These are phyloP conservation scores for Cadophora gregata DNA, from an alignment of 2,329 filamentous ascomycete species.

Conservation along the genomic window DNA sequence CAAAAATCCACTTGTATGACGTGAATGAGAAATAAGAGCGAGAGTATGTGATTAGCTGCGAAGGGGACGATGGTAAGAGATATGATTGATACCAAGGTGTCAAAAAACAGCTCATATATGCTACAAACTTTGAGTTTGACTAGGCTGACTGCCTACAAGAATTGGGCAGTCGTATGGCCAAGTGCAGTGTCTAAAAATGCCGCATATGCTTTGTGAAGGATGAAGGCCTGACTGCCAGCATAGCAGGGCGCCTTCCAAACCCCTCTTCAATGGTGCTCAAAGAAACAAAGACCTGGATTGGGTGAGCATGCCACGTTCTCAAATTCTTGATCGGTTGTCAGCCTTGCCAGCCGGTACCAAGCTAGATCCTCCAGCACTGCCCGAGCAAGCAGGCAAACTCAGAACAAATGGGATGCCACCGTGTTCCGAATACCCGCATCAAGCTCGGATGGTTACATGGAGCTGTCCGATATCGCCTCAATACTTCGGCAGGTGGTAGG, in stretches of 20 bases:
- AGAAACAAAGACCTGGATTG: neutral
- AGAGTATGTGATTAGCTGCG: neutral
- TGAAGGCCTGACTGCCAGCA: neutral
- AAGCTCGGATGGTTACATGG: neutral
- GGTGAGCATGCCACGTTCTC: neutral
- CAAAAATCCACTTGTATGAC: conserved; percentile 4
- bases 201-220: neutral
- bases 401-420: conserved; percentile 5
- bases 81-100: conserved; percentile 2
- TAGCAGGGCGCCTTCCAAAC: conserved; percentile 6
- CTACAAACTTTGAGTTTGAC: conserved; percentile 1
- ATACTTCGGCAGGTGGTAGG: neutral
- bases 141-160: neutral
- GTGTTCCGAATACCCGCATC: conserved; percentile 1
- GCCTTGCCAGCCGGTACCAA: neutral
- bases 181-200: conserved; percentile 3
- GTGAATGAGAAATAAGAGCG: neutral
- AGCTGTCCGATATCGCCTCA: too few relatives aligned
- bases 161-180: neutral
- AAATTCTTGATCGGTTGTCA: neutral
- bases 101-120: conserved; percentile 11
- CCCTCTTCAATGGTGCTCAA: neutral
- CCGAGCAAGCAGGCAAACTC: neutral
- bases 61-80: neutral
- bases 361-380: conserved; percentile 9